Evolutionary conservation across 805 yeast genomes (phyloP), one percentile per base, ranked within the genome.

Genomic region (Nakazawaea anatomiae): DNA sequence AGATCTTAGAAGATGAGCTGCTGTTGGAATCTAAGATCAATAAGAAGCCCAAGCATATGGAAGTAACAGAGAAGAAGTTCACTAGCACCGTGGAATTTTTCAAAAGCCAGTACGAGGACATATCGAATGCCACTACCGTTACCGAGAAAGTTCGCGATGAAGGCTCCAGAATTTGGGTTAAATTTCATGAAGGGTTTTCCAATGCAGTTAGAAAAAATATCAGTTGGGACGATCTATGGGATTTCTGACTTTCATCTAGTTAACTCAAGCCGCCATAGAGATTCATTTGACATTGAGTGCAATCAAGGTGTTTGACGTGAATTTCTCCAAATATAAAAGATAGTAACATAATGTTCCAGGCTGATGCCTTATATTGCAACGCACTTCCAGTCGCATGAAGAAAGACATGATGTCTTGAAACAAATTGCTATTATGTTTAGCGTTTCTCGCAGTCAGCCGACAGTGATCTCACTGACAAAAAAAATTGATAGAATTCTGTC

Each of bases 181-280:
- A 86, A 61, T 89, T 84, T 62, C 87, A 86, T 55, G 97, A 90
- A 67, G 97, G 97, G 0, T 90, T 85, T 60, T 87, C 96, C 5
- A 86, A 89, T 64, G 97, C 97, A 0, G 97, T 90, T 2, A 70
- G 95, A 35, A 89, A 88, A 60, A 87, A 84, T 49, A 80, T 90
- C 28, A 79, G 83, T 25, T 91, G 96, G 96, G 64, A 69, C 6
- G 84, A 79, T 50, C 65, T 90, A 28, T 87, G 88, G 84, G 8
- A 27, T 14, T 48, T 48, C 39, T 48, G 25, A 18, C 25, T 18
- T 18, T 18, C 25, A 18, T 18, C 25, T 2, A 18, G 25, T 18
- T 18, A 18, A 2, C 25, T 18, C 25, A 18, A 18, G 25, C 25
- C 25, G 25, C 25, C 25, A 18, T 18, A 18, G 25, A 18, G 25